Base-by-base conservation (phyloP, 2,329 filamentous ascomycete species). In the Cryphonectria parasitica region DNA sequence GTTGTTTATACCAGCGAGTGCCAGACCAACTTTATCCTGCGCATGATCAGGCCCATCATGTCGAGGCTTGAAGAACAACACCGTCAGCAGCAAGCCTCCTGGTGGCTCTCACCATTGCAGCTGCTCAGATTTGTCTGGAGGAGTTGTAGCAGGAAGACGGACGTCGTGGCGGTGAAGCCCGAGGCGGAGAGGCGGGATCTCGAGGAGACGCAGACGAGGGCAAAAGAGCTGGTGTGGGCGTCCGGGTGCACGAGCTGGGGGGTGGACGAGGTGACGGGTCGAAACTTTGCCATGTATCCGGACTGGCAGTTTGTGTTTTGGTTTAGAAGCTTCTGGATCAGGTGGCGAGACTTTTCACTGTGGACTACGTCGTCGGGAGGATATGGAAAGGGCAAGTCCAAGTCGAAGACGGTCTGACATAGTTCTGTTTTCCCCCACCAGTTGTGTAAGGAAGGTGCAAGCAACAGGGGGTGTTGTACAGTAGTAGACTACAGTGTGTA, bases 1-100 rank as follows among this genome's bases (percentile, higher is more conserved):
- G 84, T 86, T 4, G 83, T 86, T 28, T 86, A 83, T 74, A 83
- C 83, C 0, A 82, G 82, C 0, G 85, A 87, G 74, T 86, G 84
- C 73, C 84, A 87, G 70, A 84, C 87, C 67, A 85, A 85, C 74
- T 84, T 84, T 71, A 61, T 22, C 13, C 58, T 61, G 58, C 58
- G 58, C 58, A 61, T 61, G 58, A 61, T 61, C 34, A 39, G 22
- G 58, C 58, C 58, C 31, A n/a, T 61, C 58, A 10, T 39, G 58
- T n/a, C 58, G 58, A 3, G 34, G 34, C 58, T 61, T 1, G 19
- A 7, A 15, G 45, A 49, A 2, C 41, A 43, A 4, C 22, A n/a
- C 6, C 45, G 22, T n/a, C 45, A 49, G 45, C 45, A 49, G 45
- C 34, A 61, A 3, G 5, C 58, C 31, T 61, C 58, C 31, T 61